Percentiles rank a stretch among this genome's conserved stretches.
Conservation (phyloP, 2,329 filamentous ascomycete species). For the Microsporum ferrugineum region DNA sequence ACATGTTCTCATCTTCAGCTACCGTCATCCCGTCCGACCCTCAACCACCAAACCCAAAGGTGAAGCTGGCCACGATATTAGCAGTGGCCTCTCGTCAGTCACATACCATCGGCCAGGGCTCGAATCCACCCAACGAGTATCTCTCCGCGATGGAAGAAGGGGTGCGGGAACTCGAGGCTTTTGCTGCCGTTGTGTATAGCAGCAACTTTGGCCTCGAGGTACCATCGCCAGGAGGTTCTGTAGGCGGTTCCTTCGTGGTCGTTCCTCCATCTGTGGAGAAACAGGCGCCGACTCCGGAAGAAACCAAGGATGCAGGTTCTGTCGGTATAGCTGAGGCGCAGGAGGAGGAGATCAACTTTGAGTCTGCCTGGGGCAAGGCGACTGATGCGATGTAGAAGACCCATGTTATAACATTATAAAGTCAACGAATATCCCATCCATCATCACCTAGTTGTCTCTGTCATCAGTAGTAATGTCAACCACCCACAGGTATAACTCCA, state of each 20-base stretch:
- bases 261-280: neutral
- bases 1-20: conserved; percentile 32
- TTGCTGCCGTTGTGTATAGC: conserved; percentile 40
- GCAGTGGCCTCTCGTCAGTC: conserved; percentile 86
- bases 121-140: conserved; percentile 36
- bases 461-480: neutral
- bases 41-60: conserved; percentile 27
- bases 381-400: neutral
- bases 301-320: neutral
- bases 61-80: conserved; percentile 78
- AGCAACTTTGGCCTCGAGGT: conserved; percentile 28
- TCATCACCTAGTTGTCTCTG: neutral
- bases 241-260: neutral
- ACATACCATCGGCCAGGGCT: conserved; percentile 70
- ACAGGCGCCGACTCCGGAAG: neutral
- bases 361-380: conserved; percentile 15
- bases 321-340: conserved; percentile 2
- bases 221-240: neutral
- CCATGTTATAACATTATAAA: neutral
- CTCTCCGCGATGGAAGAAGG: conserved; percentile 34
- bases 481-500: neutral
- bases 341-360: conserved; percentile 6
- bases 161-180: conserved; percentile 38
- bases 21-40: conserved; percentile 27
- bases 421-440: neutral